Percentiles rank a stretch among this genome's conserved stretches.
Evolutionary conservation across 495 filamentous ascomycete genomes (phyloP).

Genomic region (Neurospora sp.): DNA sequence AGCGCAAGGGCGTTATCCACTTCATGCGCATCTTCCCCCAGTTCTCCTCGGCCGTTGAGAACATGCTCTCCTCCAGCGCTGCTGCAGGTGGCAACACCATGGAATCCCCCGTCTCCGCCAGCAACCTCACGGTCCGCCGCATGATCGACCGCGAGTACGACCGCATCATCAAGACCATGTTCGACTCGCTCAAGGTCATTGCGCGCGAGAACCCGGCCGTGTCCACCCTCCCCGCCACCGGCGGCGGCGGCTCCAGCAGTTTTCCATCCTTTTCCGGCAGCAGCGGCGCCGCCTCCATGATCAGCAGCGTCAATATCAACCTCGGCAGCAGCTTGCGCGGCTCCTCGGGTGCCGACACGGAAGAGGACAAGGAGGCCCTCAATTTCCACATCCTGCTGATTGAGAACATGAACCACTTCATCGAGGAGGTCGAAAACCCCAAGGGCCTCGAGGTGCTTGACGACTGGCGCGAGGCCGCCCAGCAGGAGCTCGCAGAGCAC

Average conservation of each 20-base stretch:
- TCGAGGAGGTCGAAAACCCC: constrained; percentile 75
- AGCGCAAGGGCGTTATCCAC: constrained; percentile 88
- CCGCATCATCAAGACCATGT: constrained; percentile 90
- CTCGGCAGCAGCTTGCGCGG: background rate
- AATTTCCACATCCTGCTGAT: constrained; percentile 96
- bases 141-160: constrained; percentile 81
- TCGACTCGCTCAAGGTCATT: constrained; percentile 90
- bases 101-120: background rate
- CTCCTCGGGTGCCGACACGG: constrained; percentile 21
- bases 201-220: constrained; percentile 80
- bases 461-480: constrained; percentile 68
- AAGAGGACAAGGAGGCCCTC: constrained; percentile 87
- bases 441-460: constrained; percentile 61
- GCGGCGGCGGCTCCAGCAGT: background rate
- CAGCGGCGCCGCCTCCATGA: background rate
- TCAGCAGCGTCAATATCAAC: constrained; percentile 11
- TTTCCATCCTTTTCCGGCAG: background rate
- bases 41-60: constrained; percentile 71
- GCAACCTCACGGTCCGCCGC: constrained; percentile 49
- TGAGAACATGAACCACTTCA: constrained; percentile 97
- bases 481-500: constrained; percentile 75
- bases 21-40: constrained; percentile 90
- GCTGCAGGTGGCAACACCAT: background rate
- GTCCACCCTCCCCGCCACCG: constrained; percentile 16
- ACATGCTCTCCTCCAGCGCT: constrained; percentile 53